phyloP scores from a whole-genome alignment of 805 yeast species.

The Cyberlindnera nakhonratchasimensis region DNA sequence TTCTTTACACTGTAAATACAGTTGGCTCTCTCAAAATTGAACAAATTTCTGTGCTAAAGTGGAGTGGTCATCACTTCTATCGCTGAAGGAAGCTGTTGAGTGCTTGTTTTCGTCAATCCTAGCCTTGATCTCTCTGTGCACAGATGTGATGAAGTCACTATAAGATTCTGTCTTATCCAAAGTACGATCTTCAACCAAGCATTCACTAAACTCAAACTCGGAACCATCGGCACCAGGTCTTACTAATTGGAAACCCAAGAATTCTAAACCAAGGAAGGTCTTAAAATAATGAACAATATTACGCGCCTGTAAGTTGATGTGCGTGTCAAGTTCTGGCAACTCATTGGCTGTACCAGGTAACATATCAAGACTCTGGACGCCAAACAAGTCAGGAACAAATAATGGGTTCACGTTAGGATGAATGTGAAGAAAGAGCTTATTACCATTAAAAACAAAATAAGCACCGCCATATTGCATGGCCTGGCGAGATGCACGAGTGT shows the following conservation, averaged over 20 bases:
- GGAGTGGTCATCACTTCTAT: conserved; percentile 23
- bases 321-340: conserved; percentile 69
- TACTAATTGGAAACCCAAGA: conserved; percentile 53
- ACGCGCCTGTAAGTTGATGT: conserved; percentile 63
- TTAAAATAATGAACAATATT: conserved; percentile 59
- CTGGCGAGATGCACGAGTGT: conserved; percentile 41
- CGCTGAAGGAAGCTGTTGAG: neutral
- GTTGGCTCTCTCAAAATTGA: conserved; percentile 12
- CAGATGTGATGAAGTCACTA: conserved; percentile 59
- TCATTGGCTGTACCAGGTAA: conserved; percentile 37
- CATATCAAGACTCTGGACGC: conserved; percentile 39
- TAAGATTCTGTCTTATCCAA: conserved; percentile 53
- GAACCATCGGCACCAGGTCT: conserved; percentile 60
- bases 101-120: conserved; percentile 45
- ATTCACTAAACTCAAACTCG: conserved; percentile 43
- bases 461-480: conserved; percentile 64
- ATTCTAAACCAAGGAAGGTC: conserved; percentile 34
- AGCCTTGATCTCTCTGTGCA: conserved; percentile 62
- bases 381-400: conserved; percentile 73
- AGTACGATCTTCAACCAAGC: conserved; percentile 71
- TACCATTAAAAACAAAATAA: conserved; percentile 72
- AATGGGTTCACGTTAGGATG: conserved; percentile 65
- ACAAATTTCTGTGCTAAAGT: conserved; percentile 21
- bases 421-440: conserved; percentile 55
- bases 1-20: no score